These are phyloP conservation scores for Taiozyma sp. DNA, from an alignment of 1,139 yeast genomes.

Conservation along the genomic window DNA sequence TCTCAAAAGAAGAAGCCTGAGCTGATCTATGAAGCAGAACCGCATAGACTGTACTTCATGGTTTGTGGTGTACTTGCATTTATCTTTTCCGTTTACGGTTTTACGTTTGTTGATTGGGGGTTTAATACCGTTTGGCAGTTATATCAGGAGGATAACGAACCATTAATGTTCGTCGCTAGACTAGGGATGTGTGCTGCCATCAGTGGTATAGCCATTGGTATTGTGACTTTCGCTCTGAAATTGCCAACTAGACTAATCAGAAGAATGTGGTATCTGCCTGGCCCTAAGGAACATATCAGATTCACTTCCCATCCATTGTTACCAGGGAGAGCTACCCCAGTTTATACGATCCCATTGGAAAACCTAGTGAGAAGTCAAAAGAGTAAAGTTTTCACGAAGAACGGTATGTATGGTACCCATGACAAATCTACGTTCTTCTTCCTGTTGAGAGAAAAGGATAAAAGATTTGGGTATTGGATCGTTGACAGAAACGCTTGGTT, in stretches of 20 bases:
- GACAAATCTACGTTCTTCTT: conserved; percentile 72
- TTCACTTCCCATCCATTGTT: conserved; percentile 70
- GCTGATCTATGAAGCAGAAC: conserved; percentile 76
- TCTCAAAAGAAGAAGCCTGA: conserved; percentile 58
- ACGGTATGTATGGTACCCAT: conserved; percentile 81
- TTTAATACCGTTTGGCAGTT: conserved; percentile 49
- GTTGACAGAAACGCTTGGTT: conserved; percentile 83
- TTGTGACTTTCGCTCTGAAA: conserved; percentile 36
- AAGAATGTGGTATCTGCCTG: conserved; percentile 72
- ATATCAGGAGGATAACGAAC: conserved; percentile 51
- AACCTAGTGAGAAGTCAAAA: conserved; percentile 50
- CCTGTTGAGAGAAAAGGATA: conserved; percentile 52
- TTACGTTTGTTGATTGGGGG: conserved; percentile 59
- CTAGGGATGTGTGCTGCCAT: conserved; percentile 36
- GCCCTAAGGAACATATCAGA: conserved; percentile 44
- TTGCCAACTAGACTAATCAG: conserved; percentile 69
- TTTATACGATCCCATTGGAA: conserved; percentile 58
- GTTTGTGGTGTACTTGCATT: conserved; percentile 65
- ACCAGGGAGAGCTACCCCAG: conserved; percentile 76
- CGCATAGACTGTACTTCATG: conserved; percentile 70
- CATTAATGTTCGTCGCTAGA: conserved; percentile 30
- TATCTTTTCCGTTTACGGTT: conserved; percentile 61
- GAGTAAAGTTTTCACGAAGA: conserved; percentile 76
- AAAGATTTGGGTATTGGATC: conserved; percentile 56
- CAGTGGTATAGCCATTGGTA: conserved; percentile 38